Evolutionary conservation across 1,284 basidiomycete species (phyloP).

Genomic region (Fomitopsis betulina): DNA sequence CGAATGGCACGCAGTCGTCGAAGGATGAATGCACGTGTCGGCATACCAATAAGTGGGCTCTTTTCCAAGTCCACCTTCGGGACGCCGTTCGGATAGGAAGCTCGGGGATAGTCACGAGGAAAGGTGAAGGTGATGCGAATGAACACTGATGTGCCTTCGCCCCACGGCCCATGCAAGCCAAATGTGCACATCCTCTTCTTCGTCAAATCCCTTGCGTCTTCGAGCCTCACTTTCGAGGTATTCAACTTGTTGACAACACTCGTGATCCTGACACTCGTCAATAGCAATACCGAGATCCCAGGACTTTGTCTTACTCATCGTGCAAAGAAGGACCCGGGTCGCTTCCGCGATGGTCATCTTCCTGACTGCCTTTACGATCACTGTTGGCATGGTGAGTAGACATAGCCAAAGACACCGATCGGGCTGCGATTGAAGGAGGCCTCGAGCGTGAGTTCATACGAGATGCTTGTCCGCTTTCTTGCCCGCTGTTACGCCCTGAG

Average conservation of each 20-base stretch:
- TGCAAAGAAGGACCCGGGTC: constrained; percentile 58
- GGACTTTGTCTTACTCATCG: constrained; percentile 60
- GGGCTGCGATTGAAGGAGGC: constrained; percentile 17
- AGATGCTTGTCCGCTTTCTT: constrained; percentile 36
- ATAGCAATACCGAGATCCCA: not conserved
- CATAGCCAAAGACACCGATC: constrained; percentile 10
- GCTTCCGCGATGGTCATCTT: constrained; percentile 36
- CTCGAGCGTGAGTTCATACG: constrained; percentile 24
- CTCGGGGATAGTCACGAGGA: constrained; percentile 77
- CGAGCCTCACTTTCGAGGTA: constrained; percentile 74
- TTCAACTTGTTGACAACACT: constrained; percentile 70
- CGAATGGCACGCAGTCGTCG: constrained; percentile 71
- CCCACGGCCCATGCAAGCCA: constrained; percentile 89
- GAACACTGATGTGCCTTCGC: constrained; percentile 73
- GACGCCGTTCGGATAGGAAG: constrained; percentile 52
- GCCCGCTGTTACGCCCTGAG: constrained; percentile 47
- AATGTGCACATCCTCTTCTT: constrained; percentile 83
- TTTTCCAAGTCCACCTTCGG: constrained; percentile 82
- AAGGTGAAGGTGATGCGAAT: constrained; percentile 90
- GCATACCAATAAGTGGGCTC: constrained; percentile 74
- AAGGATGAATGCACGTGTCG: constrained; percentile 73
- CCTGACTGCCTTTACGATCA: constrained; percentile 36
- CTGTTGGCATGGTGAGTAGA: constrained; percentile 29
- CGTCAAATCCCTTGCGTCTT: constrained; percentile 76
- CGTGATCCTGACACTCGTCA: constrained; percentile 55